Conservation (phyloP, 208 protist species). For the Leishmania tarentolae region DNA sequence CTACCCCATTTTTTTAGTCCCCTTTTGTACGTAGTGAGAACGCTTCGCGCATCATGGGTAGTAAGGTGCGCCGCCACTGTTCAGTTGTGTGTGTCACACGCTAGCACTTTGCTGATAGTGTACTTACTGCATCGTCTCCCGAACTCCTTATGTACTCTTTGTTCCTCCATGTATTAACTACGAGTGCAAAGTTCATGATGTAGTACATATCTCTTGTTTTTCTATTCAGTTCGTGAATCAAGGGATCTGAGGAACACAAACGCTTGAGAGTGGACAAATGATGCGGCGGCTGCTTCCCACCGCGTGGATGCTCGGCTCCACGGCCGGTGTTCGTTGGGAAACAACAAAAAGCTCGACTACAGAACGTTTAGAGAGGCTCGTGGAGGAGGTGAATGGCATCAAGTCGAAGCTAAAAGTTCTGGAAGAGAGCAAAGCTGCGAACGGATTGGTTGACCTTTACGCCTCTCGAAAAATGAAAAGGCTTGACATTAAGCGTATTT, state of each 20-base stretch:
- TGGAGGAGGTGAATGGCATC: conserved; percentile 38
- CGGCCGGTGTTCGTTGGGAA: not conserved
- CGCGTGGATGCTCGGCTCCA: not conserved
- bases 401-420: conserved; percentile 48
- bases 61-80: not conserved
- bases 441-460: conserved; percentile 70
- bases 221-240: not conserved
- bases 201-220: not conserved
- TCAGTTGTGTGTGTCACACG: not conserved
- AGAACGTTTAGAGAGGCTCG: conserved; percentile 19
- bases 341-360: conserved; percentile 10
- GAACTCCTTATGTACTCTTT: not conserved
- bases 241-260: not conserved
- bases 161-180: not conserved
- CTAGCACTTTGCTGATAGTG: not conserved
- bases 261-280: not conserved
- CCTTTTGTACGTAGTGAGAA: not conserved
- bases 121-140: not conserved
- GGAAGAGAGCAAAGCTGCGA: conserved; percentile 59
- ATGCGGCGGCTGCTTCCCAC: conserved; percentile 10
- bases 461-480: conserved; percentile 50
- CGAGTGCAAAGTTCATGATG: not conserved
- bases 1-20: not conserved
- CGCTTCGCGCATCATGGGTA: not conserved
- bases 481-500: conserved; percentile 54